These are phyloP conservation scores for Solanum chilense DNA, from an alignment of 257 asterid species.

Conservation along the genomic window DNA sequence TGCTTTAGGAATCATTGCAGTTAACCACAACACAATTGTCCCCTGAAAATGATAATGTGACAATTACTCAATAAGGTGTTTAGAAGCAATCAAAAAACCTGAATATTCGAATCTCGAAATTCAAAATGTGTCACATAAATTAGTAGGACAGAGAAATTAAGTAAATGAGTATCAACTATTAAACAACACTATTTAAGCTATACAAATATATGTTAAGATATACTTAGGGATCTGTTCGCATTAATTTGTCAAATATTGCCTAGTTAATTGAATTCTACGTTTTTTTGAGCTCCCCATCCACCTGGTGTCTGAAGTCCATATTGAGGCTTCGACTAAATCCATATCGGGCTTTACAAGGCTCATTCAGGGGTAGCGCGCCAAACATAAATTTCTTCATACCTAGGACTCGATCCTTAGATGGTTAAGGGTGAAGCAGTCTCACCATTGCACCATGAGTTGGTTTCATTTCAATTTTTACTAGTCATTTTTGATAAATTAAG, in stretches of 20 bases:
- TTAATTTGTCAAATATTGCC: too few relatives aligned
- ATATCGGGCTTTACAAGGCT: too few relatives aligned
- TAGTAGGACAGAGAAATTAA: background rate
- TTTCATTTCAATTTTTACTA: background rate
- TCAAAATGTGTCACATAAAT: rapidly evolving
- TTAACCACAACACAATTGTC: constrained; percentile 45
- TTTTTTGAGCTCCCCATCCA: too few relatives aligned
- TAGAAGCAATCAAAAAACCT: background rate
- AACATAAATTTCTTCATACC: too few relatives aligned
- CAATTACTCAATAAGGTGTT: background rate
- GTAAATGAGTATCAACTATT: background rate
- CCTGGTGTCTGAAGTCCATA: too few relatives aligned
- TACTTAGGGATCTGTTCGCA: too few relatives aligned
- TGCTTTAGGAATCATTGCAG: constrained; percentile 36
- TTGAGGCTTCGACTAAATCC: rapidly evolving
- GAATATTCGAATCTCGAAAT: background rate
- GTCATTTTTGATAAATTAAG: background rate
- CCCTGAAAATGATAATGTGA: constrained; percentile 23
- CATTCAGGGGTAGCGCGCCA: too few relatives aligned
- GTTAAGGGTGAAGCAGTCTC: too few relatives aligned
- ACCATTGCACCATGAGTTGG: too few relatives aligned
- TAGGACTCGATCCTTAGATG: too few relatives aligned
- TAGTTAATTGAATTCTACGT: too few relatives aligned
- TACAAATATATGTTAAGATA: background rate
- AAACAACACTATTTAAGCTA: background rate